These are phyloP conservation scores for Madurella mycetomatis DNA, from an alignment of 2,329 filamentous ascomycete species.

Conservation along the genomic window DNA sequence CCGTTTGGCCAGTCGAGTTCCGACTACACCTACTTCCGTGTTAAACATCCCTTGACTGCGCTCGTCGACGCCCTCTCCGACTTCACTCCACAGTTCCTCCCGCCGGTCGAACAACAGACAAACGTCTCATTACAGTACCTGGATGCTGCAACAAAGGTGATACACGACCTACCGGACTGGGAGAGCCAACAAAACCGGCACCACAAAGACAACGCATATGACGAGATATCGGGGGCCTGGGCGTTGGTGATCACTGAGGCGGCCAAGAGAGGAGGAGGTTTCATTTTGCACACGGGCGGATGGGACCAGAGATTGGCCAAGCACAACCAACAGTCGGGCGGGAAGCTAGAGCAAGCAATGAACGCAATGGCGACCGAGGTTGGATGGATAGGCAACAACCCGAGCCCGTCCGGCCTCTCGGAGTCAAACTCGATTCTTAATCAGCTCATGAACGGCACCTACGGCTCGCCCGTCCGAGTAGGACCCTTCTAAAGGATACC, in stretches of 20 bases:
- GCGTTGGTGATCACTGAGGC: constrained; percentile 85
- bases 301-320: constrained; percentile 87
- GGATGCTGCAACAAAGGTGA: constrained; percentile 82
- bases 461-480: constrained; percentile 56
- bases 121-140: constrained; percentile 80
- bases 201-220: constrained; percentile 92
- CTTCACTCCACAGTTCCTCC: constrained; percentile 92
- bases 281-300: constrained; percentile 80
- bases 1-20: constrained; percentile 81
- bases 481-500: constrained; percentile 51
- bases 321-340: constrained; percentile 83
- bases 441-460: constrained; percentile 58
- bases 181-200: constrained; percentile 82
- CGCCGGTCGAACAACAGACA: constrained; percentile 82
- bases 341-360: constrained; percentile 75
- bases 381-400: constrained; percentile 65
- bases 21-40: constrained; percentile 92
- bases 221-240: constrained; percentile 94
- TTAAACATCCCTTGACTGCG: constrained; percentile 73
- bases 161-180: constrained; percentile 88
- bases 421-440: constrained; percentile 56
- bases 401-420: constrained; percentile 34
- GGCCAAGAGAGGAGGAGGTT: constrained; percentile 84
- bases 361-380: constrained; percentile 69
- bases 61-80: constrained; percentile 87